Conservation (phyloP, 2,329 filamentous ascomycete genomes). For the Diaporthe caulivora region DNA sequence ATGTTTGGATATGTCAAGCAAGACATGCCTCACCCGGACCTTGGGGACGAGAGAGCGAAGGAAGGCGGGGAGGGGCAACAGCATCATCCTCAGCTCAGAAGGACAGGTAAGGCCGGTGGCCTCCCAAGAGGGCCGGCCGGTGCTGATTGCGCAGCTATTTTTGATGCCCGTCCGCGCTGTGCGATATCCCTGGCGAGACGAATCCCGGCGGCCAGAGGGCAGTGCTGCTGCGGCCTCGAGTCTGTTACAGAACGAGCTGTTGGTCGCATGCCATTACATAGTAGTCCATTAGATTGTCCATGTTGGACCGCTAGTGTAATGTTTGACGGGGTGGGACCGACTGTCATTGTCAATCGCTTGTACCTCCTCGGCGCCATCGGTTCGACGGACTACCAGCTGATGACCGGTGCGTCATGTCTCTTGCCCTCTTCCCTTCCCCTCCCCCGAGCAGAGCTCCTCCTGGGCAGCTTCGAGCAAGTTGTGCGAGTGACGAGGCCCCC, state of each 20-base stretch:
- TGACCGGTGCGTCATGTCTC: conserved; percentile 30
- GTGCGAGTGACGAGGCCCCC: conserved; percentile 12
- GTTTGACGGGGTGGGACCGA: conserved; percentile 15
- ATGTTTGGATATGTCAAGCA: neutral
- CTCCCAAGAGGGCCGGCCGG: neutral
- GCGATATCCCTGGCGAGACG: conserved; percentile 6
- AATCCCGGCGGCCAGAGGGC: conserved; percentile 11
- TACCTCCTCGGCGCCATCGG: conserved; percentile 1
- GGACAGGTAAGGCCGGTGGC: neutral
- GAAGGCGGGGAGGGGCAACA: neutral
- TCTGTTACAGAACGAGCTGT: conserved; percentile 33
- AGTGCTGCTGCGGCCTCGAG: conserved; percentile 23
- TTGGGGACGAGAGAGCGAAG: neutral
- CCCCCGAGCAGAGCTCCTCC: conserved; percentile 13
- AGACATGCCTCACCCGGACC: conserved; percentile 10
- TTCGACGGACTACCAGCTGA: conserved; percentile 17
- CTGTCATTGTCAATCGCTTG: conserved; percentile 10
- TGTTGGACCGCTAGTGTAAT: neutral
- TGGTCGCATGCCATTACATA: conserved; percentile 29
- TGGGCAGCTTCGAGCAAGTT: conserved; percentile 13
- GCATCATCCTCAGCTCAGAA: conserved; percentile 2
- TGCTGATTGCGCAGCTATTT: conserved; percentile 31
- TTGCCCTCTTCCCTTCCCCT: conserved; percentile 9
- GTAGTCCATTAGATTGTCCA: conserved; percentile 18
- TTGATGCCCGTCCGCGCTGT: conserved; percentile 12